A percentile compares a stretch with the other conserved stretches of the same genome.
These are phyloP conservation scores for Exobasidium cylindrosporum DNA, from an alignment of 1,284 basidiomycete species.

Conservation along the genomic window DNA sequence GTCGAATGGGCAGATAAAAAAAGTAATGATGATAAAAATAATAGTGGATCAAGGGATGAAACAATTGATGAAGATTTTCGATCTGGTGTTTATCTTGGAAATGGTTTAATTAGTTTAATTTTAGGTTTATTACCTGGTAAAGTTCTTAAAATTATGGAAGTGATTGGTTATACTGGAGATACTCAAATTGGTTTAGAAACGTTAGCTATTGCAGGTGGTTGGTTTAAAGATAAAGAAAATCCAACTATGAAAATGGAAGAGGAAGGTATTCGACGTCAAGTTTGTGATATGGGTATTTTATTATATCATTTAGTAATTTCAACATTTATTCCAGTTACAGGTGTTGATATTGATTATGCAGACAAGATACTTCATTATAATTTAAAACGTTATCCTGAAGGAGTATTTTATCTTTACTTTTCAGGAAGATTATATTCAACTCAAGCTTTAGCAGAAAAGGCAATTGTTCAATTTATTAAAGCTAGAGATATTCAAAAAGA, in stretches of 20 bases:
- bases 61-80: constrained; percentile 51
- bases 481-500: constrained; percentile 52
- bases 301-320: constrained; percentile 52
- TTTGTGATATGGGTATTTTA: constrained; percentile 52
- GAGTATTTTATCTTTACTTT: constrained; percentile 55
- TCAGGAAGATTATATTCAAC: constrained; percentile 54
- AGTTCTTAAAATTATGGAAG: constrained; percentile 54
- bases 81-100: constrained; percentile 51
- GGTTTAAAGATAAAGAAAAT: constrained; percentile 29
- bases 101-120: constrained; percentile 52
- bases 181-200: constrained; percentile 41
- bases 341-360: constrained; percentile 49
- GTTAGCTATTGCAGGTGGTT: constrained; percentile 40
- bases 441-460: constrained; percentile 42
- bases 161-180: constrained; percentile 53
- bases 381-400: constrained; percentile 47
- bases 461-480: constrained; percentile 41
- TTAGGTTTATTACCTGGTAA: constrained; percentile 51
- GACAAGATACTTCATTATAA: constrained; percentile 54
- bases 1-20: constrained; percentile 47
- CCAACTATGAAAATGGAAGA: constrained; percentile 27
- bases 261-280: constrained; percentile 18
- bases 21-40: constrained; percentile 26
- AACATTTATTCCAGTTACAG: constrained; percentile 52
- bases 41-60: constrained; percentile 15